Percentiles rank a stretch among this genome's conserved stretches.
Conservation (phyloP, 2,329 filamentous ascomycete species). For the Kalmusia sp. region DNA sequence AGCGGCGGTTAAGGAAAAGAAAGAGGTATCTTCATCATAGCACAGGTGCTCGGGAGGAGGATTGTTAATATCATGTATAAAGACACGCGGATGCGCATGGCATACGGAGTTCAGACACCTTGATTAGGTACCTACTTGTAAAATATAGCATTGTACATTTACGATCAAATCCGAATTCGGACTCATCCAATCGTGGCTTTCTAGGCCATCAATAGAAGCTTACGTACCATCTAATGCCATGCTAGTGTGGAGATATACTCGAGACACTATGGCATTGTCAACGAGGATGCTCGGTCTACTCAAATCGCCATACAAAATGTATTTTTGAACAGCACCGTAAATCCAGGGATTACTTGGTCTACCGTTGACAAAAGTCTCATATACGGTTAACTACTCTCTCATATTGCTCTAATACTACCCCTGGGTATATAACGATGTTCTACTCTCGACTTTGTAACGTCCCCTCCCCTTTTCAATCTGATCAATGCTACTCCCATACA, state of each 20-base stretch:
- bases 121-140: constrained; percentile 5
- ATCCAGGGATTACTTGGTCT: too few relatives aligned
- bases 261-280: too few relatives aligned
- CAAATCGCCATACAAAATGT: too few relatives aligned
- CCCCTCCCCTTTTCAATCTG: not conserved
- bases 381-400: constrained; percentile 10
- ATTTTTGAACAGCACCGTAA: too few relatives aligned
- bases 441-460: constrained; percentile 5
- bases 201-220: too few relatives aligned
- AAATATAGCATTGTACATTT: constrained; percentile 10
- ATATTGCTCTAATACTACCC: constrained; percentile 1
- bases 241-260: too few relatives aligned
- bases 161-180: too few relatives aligned
- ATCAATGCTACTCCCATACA: not conserved
- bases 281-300: too few relatives aligned
- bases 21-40: constrained; percentile 27
- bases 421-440: constrained; percentile 6
- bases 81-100: constrained; percentile 12
- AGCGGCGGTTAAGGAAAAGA: constrained; percentile 23
- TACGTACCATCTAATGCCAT: too few relatives aligned
- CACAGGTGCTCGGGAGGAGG: constrained; percentile 3
- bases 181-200: too few relatives aligned
- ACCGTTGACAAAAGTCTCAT: too few relatives aligned
- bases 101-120: constrained; percentile 10
- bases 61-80: constrained; percentile 13